phyloP scores from a whole-genome alignment of 2,329 filamentous ascomycete species.

The Colletotrichum lindemuthianum region DNA sequence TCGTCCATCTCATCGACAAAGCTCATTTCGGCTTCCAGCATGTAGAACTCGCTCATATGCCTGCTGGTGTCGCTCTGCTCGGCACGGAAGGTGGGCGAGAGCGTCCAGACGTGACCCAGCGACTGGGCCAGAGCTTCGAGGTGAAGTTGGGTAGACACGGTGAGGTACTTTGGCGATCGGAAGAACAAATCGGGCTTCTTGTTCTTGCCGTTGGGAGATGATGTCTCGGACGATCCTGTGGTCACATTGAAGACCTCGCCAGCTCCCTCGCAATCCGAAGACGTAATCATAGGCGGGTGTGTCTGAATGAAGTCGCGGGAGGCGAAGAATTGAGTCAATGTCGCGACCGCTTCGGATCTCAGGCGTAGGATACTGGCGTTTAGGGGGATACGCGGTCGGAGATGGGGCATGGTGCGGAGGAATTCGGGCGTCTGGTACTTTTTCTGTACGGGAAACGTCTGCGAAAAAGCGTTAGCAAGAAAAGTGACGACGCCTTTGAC shows the following conservation, averaged over 20 bases:
- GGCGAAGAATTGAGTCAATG: constrained; percentile 80
- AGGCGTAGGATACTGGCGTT: constrained; percentile 84
- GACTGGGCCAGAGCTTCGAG: constrained; percentile 91
- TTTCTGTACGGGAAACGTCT: constrained; percentile 95
- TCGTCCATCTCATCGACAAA: constrained; percentile 76
- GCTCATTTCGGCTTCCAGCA: constrained; percentile 92
- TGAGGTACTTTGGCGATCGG: constrained; percentile 88
- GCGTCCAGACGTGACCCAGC: constrained; percentile 89
- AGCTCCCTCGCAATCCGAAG: constrained; percentile 95
- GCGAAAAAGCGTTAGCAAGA: constrained; percentile 12
- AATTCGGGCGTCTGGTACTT: constrained; percentile 94
- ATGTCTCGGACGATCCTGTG: constrained; percentile 47
- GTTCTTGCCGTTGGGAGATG: constrained; percentile 44
- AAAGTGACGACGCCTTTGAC: constrained; percentile 15
- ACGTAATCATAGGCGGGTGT: constrained; percentile 94
- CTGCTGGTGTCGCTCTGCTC: constrained; percentile 93
- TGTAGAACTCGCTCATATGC: constrained; percentile 97
- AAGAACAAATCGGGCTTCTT: constrained; percentile 73
- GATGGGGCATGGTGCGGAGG: constrained; percentile 86
- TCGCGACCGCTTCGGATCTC: constrained; percentile 80
- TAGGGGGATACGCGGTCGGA: constrained; percentile 82
- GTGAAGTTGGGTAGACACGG: constrained; percentile 94
- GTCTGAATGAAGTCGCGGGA: constrained; percentile 79
- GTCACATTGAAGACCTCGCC: constrained; percentile 88
- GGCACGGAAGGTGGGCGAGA: constrained; percentile 93